Evolutionary conservation across 768 basidiomycete genomes (phyloP).

Genomic region (Crucibulum laeve): DNA sequence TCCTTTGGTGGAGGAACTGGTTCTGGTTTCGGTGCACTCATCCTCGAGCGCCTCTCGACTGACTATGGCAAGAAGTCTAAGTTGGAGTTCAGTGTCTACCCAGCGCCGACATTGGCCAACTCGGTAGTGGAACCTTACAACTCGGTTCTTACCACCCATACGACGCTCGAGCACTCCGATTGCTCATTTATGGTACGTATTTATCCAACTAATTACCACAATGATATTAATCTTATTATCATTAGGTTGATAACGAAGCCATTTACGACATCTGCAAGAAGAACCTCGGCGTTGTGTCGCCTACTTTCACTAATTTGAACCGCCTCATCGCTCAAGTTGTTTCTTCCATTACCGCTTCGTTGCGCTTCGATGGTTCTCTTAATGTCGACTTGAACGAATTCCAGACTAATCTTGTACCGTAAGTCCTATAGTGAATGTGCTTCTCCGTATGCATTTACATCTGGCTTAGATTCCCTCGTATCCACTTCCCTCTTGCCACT

Average conservation of each 20-base stretch:
- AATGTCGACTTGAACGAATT: constrained; percentile 98
- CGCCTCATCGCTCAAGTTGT: constrained; percentile 97
- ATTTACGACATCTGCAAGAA: constrained; percentile 99
- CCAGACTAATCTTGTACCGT: constrained; percentile 98
- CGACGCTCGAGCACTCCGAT: constrained; percentile 99
- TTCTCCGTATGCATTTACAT: constrained; percentile 6
- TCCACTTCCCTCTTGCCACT: constrained; percentile 97
- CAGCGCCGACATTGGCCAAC: constrained; percentile 89
- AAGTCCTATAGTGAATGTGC: constrained; percentile 27
- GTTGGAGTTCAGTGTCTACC: constrained; percentile 97
- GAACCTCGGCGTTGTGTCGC: constrained; percentile 79
- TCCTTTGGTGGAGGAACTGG: constrained; percentile 99
- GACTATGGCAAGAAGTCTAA: constrained; percentile 99
- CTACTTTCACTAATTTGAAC: constrained; percentile 93
- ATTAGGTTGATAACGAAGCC: constrained; percentile 94
- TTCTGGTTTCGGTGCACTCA: constrained; percentile 96
- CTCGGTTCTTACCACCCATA: constrained; percentile 96
- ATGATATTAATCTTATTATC: neutral
- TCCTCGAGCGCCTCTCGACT: constrained; percentile 93
- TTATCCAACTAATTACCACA: neutral
- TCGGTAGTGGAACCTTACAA: constrained; percentile 99
- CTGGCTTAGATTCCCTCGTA: constrained; percentile 82
- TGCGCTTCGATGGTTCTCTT: constrained; percentile 95
- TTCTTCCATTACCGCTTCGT: constrained; percentile 94
- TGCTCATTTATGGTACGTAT: constrained; percentile 94